Conservation (phyloP, 176 grass and related monocot species). For the Rhynchospora breviuscula region DNA sequence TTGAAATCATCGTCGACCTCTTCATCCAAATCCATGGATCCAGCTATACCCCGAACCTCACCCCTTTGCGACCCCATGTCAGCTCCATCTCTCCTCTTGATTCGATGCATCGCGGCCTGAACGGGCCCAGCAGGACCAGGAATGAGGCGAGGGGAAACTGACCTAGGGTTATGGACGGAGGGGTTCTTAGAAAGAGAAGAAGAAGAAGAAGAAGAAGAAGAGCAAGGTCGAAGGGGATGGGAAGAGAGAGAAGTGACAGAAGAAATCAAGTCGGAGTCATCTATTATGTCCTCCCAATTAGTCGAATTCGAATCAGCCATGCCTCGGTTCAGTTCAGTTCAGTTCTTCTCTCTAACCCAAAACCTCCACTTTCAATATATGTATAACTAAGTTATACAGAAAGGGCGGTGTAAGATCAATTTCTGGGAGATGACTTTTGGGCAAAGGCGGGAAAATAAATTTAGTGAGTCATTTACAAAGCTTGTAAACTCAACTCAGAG, state of each 20-base stretch:
- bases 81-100: neutral
- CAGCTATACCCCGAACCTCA: neutral
- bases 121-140: constrained; percentile 36
- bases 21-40: neutral
- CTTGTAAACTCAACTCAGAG: too few species aligned
- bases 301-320: too few species aligned
- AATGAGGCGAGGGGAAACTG: constrained; percentile 7
- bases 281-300: constrained; percentile 39
- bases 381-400: too few species aligned
- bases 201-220: too few species aligned
- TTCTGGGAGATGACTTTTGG: too few species aligned
- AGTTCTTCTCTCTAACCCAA: too few species aligned
- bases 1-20: constrained; percentile 47
- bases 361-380: too few species aligned
- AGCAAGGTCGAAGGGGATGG: neutral
- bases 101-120: constrained; percentile 26
- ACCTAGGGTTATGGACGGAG: neutral
- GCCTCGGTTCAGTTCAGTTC: too few species aligned
- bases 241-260: neutral
- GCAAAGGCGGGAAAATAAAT: too few species aligned
- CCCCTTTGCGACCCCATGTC: neutral
- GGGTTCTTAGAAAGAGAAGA: neutral
- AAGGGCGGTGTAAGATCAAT: too few species aligned
- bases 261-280: constrained; percentile 47
- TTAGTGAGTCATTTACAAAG: too few species aligned